A percentile compares a stretch with the other conserved stretches of the same genome.
Evolutionary conservation across 306 rosid species (phyloP).

Genomic region (Lupinus albus): DNA sequence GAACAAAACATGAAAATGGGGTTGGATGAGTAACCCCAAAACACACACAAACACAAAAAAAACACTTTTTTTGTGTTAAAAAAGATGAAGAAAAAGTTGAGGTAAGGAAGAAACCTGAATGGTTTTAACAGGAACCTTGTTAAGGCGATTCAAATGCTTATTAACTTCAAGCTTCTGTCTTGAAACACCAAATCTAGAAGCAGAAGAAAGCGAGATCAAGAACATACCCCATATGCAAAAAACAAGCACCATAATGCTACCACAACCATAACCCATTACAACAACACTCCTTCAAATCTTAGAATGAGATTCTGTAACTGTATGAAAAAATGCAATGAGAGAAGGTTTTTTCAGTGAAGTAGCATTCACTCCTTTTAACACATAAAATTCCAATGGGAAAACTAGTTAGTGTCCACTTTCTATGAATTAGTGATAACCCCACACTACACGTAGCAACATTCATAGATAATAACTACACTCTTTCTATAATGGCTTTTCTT

Average conservation of each 20-base stretch:
- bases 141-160: constrained; percentile 84
- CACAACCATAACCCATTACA: constrained; percentile 41
- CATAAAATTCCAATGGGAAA: constrained; percentile 23
- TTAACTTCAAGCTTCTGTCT: constrained; percentile 78
- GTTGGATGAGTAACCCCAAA: constrained; percentile 13
- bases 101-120: constrained; percentile 58
- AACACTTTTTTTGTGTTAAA: neutral
- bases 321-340: neutral
- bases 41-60: neutral
- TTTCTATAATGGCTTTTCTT: constrained; percentile 22
- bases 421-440: constrained; percentile 37
- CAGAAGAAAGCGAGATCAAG: constrained; percentile 58
- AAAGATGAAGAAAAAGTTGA: neutral
- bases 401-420: constrained; percentile 13
- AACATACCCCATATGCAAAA: constrained; percentile 38
- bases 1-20: neutral
- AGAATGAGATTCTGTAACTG: neutral
- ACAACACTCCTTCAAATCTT: constrained; percentile 8
- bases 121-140: constrained; percentile 79
- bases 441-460: constrained; percentile 2
- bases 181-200: constrained; percentile 63
- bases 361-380: neutral
- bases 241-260: constrained; percentile 39
- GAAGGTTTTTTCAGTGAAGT: neutral
- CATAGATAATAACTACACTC: constrained; percentile 31